These are phyloP conservation scores for Leishmania aethiopica DNA, from an alignment of 208 protist species.

Conservation along the genomic window DNA sequence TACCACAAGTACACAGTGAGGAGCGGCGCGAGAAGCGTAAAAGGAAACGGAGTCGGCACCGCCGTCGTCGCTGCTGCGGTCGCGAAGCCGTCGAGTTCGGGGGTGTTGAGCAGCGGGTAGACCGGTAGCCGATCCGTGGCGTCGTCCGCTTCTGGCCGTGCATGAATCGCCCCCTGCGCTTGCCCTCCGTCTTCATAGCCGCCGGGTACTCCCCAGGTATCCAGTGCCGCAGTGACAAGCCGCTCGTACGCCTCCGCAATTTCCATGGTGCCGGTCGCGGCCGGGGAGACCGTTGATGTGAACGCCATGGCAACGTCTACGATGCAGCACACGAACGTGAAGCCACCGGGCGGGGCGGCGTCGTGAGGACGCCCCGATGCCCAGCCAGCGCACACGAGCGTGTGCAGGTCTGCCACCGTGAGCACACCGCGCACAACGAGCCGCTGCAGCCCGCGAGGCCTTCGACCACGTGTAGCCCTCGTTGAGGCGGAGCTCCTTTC, in stretches of 20 bases:
- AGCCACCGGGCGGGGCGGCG: slow-evolving; percentile 18
- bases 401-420: slow-evolving; percentile 31
- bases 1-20: slow-evolving; percentile 36
- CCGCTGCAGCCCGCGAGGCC: neutral
- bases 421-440: slow-evolving; percentile 25
- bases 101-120: slow-evolving; percentile 15
- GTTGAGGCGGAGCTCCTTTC: neutral
- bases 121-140: slow-evolving; percentile 2
- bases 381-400: slow-evolving; percentile 26
- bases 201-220: slow-evolving; percentile 6
- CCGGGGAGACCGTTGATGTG: neutral
- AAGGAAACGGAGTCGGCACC: slow-evolving; percentile 20
- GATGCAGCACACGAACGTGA: slow-evolving; percentile 19
- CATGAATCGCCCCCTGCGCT: neutral
- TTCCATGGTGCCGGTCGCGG: neutral
- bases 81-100: neutral
- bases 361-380: slow-evolving; percentile 13
- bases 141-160: neutral
- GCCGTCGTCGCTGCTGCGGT: neutral
- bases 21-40: slow-evolving; percentile 22
- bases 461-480: neutral
- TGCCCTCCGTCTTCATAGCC: neutral
- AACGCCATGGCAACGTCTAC: slow-evolving; percentile 21
- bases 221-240: slow-evolving; percentile 1
- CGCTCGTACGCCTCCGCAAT: slow-evolving; percentile 14